Evolutionary conservation across 208 protist species (phyloP), one percentile per base, ranked within the genome.

Genomic region (Trypanosoma congolense): DNA sequence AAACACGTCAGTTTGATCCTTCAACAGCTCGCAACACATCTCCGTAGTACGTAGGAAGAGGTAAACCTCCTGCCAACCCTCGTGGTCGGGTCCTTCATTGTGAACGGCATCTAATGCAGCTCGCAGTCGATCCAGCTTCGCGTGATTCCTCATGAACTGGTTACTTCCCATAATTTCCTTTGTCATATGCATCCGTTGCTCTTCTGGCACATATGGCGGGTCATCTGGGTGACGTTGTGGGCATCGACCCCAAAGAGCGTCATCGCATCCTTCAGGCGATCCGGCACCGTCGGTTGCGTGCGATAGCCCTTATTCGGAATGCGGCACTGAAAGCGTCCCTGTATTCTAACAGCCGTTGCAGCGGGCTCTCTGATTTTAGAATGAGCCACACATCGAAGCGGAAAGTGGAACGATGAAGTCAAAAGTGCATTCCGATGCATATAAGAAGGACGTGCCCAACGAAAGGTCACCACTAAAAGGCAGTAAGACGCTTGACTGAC

Each of bases 11-110:
- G 58, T 64, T 0, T 52, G 51, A 52, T 73, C 73, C 22, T 53
- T 42, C 28, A 73, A 38, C 29, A 95, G 43, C 63, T 95, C 88
- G 8, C 63, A 72, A 65, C 81, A 87, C 77, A 92, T 80, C 68
- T 95, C 83, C 25, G 83, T 89, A 14, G 84, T 95, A 54, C 88
- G 88, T 51, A 92, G 65, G 63, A 92, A 92, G 29, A 91, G 61
- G 56, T 92, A 92, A 26, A 90, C 80, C 52, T 92, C 84, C 35
- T 75, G 68, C 88, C 88, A 95, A 38, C 55, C 70, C 25, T 74
- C 74, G 55, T 80, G 40, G 21, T 58, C 71, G 16, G 72, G 52
- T 3, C 60, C 60, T 24, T 74, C 69, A 52, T 87, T 80, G 50
- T 79, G 75, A 40, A 87, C 80, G 36, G 60, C 45, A 49, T 92